These are phyloP conservation scores for Exophiala alcalophila DNA, from an alignment of 2,329 filamentous ascomycete genomes.

Conservation along the genomic window DNA sequence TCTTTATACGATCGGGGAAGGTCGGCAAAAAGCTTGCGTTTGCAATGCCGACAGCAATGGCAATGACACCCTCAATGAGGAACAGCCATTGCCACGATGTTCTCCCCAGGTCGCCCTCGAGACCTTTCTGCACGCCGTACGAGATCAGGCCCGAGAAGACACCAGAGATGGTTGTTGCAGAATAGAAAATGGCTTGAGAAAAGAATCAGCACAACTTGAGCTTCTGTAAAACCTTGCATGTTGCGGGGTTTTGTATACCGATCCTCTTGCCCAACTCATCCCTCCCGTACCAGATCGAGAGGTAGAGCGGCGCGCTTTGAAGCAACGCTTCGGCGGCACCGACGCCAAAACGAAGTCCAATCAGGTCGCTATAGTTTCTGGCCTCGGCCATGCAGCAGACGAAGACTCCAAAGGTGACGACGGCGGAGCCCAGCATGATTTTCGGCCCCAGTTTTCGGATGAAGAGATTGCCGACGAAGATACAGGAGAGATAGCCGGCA, in stretches of 20 bases:
- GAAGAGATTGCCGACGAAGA: conserved; percentile 11
- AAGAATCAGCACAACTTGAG: neutral
- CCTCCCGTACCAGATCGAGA: conserved; percentile 8
- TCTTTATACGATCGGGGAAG: conserved; percentile 48
- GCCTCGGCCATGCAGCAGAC: conserved; percentile 4
- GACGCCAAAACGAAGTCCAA: conserved; percentile 9
- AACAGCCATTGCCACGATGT: conserved; percentile 64
- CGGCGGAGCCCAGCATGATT: conserved; percentile 7
- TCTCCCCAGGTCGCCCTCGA: conserved; percentile 58
- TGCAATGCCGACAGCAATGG: conserved; percentile 56
- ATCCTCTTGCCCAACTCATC: conserved; percentile 11
- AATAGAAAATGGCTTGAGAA: conserved; percentile 43
- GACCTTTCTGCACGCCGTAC: conserved; percentile 62
- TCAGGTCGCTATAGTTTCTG: conserved; percentile 1
- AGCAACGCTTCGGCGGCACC: conserved; percentile 12
- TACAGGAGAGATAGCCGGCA: conserved; percentile 6
- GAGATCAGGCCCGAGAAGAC: conserved; percentile 67
- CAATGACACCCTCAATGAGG: conserved; percentile 67
- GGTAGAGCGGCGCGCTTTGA: conserved; percentile 4
- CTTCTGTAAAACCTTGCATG: conserved; percentile 32
- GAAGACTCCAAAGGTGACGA: conserved; percentile 9
- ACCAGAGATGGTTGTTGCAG: conserved; percentile 65
- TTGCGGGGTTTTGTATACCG: conserved; percentile 1
- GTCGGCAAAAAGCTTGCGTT: conserved; percentile 63
- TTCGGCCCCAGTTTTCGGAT: conserved; percentile 7